Conservation (phyloP, 2,329 filamentous ascomycete genomes). For the Microsporum ferrugineum region DNA sequence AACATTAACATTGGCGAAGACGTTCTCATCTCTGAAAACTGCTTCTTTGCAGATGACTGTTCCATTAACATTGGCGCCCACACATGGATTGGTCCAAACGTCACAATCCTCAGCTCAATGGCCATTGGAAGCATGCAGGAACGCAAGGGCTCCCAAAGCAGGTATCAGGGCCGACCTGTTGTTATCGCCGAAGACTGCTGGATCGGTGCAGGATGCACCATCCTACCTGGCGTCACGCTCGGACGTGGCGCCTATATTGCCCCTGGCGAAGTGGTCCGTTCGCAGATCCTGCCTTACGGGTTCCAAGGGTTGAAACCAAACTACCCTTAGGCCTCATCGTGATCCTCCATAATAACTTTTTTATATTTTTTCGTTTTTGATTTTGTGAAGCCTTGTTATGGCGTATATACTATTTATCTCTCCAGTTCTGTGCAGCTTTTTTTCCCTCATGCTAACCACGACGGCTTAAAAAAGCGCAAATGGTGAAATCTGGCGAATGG, state of each 20-base stretch:
- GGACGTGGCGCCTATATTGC: conserved; percentile 35
- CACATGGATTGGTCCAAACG: conserved; percentile 63
- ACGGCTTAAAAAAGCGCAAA: background rate
- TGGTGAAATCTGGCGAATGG: background rate
- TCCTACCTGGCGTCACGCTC: conserved; percentile 39
- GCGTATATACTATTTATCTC: background rate
- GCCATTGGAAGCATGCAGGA: conserved; percentile 61
- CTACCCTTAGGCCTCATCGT: conserved; percentile 17
- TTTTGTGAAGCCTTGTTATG: background rate
- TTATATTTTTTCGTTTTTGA: background rate
- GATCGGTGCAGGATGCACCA: conserved; percentile 52
- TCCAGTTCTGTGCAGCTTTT: background rate
- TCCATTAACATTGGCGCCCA: conserved; percentile 66
- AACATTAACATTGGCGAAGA: conserved; percentile 82
- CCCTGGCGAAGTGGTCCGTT: conserved; percentile 34
- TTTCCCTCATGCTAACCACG: background rate
- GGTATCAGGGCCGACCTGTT: conserved; percentile 58
- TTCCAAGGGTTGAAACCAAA: conserved; percentile 33
- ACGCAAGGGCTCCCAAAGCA: conserved; percentile 61
- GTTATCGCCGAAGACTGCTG: conserved; percentile 63
- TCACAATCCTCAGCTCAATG: conserved; percentile 70
- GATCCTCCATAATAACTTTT: background rate
- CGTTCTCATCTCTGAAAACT: conserved; percentile 71
- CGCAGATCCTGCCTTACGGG: conserved; percentile 33
- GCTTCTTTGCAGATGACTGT: conserved; percentile 76